phyloP scores from a whole-genome alignment of 139 green algal species.

The Chlorella sorokiniana region DNA sequence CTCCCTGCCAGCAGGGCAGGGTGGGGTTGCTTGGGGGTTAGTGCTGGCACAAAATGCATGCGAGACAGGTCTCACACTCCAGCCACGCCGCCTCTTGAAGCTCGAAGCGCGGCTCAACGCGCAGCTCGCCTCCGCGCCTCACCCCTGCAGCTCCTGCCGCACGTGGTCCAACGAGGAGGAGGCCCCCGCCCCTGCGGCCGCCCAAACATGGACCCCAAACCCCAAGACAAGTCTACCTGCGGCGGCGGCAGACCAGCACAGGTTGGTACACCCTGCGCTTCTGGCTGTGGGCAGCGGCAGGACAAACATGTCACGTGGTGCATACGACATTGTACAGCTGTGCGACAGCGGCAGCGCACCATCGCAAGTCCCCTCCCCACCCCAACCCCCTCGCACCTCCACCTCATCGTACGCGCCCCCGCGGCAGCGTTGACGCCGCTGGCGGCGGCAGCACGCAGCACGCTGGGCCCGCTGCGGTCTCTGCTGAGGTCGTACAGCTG shows the following conservation, averaged over 20 bases:
- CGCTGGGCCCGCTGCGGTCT: not conserved
- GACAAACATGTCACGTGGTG: no score
- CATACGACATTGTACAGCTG: no score
- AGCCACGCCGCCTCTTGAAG: not conserved
- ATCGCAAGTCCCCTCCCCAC: no score
- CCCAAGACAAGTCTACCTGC: slow-evolving; percentile 31
- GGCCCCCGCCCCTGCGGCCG: not conserved
- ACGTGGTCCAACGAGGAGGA: slow-evolving; percentile 35
- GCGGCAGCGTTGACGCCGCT: not conserved
- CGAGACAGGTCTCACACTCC: not conserved
- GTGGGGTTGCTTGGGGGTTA: no score
- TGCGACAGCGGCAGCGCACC: no score
- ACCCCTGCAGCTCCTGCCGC: slow-evolving; percentile 33
- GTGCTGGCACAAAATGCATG: not conserved
- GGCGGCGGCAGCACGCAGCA: slow-evolving; percentile 19
- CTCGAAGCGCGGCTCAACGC: no score
- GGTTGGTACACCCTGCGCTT: no score
- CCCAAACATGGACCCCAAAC: slow-evolving; percentile 14
- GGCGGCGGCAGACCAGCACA: no score
- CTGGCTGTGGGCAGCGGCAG: no score
- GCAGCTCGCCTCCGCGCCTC: not conserved
- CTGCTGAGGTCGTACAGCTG: slow-evolving; percentile 50
- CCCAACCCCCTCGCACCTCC: not conserved
- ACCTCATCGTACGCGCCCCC: not conserved
- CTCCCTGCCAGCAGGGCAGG: slow-evolving; percentile 12